Percentiles rank a stretch among this genome's conserved stretches.
These are phyloP conservation scores for Allomyces macrogynus DNA, from an alignment of 192 early-diverging fungal genomes.

Conservation along the genomic window DNA sequence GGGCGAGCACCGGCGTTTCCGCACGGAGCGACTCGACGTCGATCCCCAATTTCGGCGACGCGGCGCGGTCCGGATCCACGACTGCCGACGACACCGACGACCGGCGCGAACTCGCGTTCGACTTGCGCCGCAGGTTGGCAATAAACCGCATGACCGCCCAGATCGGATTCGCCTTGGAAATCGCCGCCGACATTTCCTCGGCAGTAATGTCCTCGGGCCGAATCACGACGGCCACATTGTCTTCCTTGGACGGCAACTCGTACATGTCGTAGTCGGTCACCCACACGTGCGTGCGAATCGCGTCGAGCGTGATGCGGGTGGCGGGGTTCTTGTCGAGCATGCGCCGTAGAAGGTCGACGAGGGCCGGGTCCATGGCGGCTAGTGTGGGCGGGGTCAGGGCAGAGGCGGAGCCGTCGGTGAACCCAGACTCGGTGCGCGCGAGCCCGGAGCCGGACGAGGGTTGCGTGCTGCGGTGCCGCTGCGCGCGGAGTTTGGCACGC, in stretches of 20 bases:
- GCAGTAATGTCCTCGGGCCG: slow-evolving; percentile 50
- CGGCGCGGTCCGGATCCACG: no score
- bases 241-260: slow-evolving; percentile 41
- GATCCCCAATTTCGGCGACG: no score
- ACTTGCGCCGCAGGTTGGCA: neutral
- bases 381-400: slow-evolving; percentile 10
- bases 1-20: no score
- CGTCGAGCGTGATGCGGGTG: slow-evolving; percentile 48
- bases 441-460: neutral
- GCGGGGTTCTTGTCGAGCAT: slow-evolving; percentile 67
- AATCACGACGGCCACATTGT: slow-evolving; percentile 52
- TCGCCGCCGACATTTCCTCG: slow-evolving; percentile 38
- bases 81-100: neutral
- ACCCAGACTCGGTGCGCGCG: neutral
- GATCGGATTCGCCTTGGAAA: neutral
- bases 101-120: neutral
- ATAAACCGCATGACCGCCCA: neutral
- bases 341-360: slow-evolving; percentile 34
- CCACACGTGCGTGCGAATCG: slow-evolving; percentile 48
- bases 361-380: slow-evolving; percentile 17
- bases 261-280: slow-evolving; percentile 45
- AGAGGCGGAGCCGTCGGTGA: neutral
- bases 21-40: no score
- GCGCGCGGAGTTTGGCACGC: slow-evolving; percentile 2
- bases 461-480: slow-evolving; percentile 7